Evolutionary conservation across 441 rosid species (phyloP), one percentile per base, ranked within the genome.

Genomic region (Biscutella laevigata): DNA sequence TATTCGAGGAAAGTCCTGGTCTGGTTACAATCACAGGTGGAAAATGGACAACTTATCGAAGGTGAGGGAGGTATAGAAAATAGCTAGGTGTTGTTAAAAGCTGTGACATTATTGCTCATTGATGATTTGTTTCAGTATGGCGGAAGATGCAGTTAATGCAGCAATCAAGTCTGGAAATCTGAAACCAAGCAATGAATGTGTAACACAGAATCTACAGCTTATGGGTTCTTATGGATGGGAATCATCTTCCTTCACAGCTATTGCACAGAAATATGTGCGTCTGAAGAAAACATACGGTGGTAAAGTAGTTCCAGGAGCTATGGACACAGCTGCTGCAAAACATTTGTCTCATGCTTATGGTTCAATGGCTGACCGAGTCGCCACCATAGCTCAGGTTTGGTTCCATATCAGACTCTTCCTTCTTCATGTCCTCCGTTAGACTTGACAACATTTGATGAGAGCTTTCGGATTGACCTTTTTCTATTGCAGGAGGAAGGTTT

Each of bases 21-120:
- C 64, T 91, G 69, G 96, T 91, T 49, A 91, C 96, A 36, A 84
- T 91, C 59, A 91, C 98, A 0, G 98, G 98, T 54, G 98, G 98
- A 68, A 91, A 91, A 67, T 91, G 96, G 98, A 91, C 98, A 13
- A 91, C 98, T 14, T 91, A 87, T 62, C 68, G 98, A 64, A 77
- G 98, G 98, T 91, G 77, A 60, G 36, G 2, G 17, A 22, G 7
- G 25, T 44, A 10, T 35, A 16, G 39, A 16, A 50, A 2, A 17
- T 36, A 45, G 56, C 33, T 11, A 8, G 30, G 25, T 13, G 21
- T 14, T 22, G 21, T 25, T 16, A 10, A 24, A 57, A 53, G 35
- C 13, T 66, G 38, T 26, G 46, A 48, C 13, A 34, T 7, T 33
- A 22, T 6, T 27, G 29, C 54, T 42, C 33, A 62, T 39, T 3